Evolutionary conservation across 768 basidiomycete genomes (phyloP).

Genomic region (Podaxis sp.): DNA sequence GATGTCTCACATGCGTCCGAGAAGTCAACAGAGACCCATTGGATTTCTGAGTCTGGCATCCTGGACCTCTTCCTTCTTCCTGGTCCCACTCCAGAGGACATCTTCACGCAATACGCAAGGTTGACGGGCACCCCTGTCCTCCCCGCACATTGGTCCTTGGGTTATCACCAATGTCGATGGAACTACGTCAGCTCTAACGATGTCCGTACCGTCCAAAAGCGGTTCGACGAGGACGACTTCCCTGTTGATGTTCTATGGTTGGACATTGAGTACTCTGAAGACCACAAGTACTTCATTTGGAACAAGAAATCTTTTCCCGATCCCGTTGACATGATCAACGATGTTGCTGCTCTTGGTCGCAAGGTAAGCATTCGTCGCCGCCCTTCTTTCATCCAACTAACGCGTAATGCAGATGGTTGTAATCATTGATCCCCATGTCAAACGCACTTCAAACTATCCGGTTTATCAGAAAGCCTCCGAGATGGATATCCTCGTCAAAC

Average conservation of each 20-base stretch:
- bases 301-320: slow-evolving; percentile 89
- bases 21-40: slow-evolving; percentile 83
- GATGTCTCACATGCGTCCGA: slow-evolving; percentile 72
- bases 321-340: slow-evolving; percentile 89
- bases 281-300: slow-evolving; percentile 98
- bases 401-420: slow-evolving; percentile 80
- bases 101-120: slow-evolving; percentile 81
- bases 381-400: neutral
- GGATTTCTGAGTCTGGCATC: slow-evolving; percentile 97
- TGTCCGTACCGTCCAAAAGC: slow-evolving; percentile 74
- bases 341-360: slow-evolving; percentile 77
- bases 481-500: slow-evolving; percentile 77
- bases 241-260: slow-evolving; percentile 97
- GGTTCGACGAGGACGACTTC: slow-evolving; percentile 92
- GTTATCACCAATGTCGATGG: slow-evolving; percentile 98
- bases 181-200: slow-evolving; percentile 93
- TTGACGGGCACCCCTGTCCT: slow-evolving; percentile 85
- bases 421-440: slow-evolving; percentile 95
- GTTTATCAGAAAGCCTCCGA: slow-evolving; percentile 84
- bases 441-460: slow-evolving; percentile 74
- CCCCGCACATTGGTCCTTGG: slow-evolving; percentile 89
- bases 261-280: slow-evolving; percentile 92
- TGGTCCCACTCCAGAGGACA: slow-evolving; percentile 76
- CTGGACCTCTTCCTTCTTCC: slow-evolving; percentile 92
- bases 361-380: slow-evolving; percentile 49